Percentiles rank a stretch among this genome's conserved stretches.
These are phyloP conservation scores for Dysphania ambrosioides DNA, from an alignment of 148 eudicot species.

Conservation along the genomic window DNA sequence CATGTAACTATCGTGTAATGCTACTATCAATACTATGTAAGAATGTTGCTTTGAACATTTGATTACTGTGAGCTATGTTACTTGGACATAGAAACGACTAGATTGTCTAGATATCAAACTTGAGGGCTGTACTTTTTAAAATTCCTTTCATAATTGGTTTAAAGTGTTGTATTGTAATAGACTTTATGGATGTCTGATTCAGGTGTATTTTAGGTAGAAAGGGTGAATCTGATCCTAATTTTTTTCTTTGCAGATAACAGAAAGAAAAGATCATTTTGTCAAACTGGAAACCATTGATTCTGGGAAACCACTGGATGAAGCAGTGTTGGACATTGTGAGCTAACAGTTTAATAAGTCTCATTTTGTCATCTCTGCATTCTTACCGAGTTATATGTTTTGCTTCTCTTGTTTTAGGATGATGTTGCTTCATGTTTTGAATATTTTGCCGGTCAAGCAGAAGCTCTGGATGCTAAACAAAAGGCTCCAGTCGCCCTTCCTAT, in stretches of 20 bases:
- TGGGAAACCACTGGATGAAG: conserved; percentile 88
- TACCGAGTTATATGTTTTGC: conserved; percentile 13
- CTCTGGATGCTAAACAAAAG: conserved; percentile 77
- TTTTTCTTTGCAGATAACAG: conserved; percentile 56
- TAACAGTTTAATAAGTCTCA: background rate
- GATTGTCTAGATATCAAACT: background rate
- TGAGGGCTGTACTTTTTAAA: background rate
- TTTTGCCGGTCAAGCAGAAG: conserved; percentile 91
- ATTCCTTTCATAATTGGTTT: background rate
- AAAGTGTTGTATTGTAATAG: background rate
- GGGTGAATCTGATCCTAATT: background rate
- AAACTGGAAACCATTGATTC: conserved; percentile 78
- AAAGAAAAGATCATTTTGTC: conserved; percentile 61
- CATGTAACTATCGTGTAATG: background rate
- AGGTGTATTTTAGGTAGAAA: background rate
- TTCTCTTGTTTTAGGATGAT: conserved; percentile 63
- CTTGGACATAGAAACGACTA: too few species aligned
- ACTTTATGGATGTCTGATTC: background rate
- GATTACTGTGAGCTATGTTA: too few species aligned
- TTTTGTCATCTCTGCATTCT: background rate
- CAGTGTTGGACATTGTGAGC: conserved; percentile 92
- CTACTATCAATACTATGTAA: too few species aligned
- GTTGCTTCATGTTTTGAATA: conserved; percentile 91
- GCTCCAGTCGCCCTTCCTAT: conserved; percentile 73
- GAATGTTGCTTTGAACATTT: too few species aligned